phyloP scores from a whole-genome alignment of 345 rosid species.

The Firmiana major region DNA sequence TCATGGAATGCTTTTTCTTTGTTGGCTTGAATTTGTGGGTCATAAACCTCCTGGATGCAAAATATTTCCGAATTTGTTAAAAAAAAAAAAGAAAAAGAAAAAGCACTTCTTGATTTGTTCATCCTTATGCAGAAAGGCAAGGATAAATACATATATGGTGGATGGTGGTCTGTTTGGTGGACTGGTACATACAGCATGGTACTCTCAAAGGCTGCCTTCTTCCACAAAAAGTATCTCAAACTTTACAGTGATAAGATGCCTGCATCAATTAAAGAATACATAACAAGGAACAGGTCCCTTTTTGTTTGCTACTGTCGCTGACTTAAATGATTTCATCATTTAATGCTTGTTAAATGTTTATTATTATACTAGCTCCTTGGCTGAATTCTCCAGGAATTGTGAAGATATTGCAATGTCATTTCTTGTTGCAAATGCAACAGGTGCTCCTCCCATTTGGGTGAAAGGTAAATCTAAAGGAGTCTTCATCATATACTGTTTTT shows the following conservation, averaged over 20 bases:
- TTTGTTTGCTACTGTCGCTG: not conserved
- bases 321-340: not conserved
- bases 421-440: conserved; percentile 89
- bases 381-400: conserved; percentile 65
- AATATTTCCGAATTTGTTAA: not conserved
- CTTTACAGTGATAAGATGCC: conserved; percentile 88
- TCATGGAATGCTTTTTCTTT: not conserved
- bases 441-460: conserved; percentile 90
- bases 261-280: conserved; percentile 65
- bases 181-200: conserved; percentile 91
- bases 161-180: conserved; percentile 99
- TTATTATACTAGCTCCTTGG: conserved; percentile 18
- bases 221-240: conserved; percentile 85
- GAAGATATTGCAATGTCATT: conserved; percentile 99
- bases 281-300: conserved; percentile 64
- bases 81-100: not conserved
- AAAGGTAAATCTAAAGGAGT: conserved; percentile 51
- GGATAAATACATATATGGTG: conserved; percentile 56
- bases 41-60: not conserved
- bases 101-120: not conserved
- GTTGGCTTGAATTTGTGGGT: not conserved
- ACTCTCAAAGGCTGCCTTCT: conserved; percentile 95
- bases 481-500: not conserved
- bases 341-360: conserved; percentile 7
- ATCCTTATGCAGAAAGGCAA: conserved; percentile 53